These are phyloP conservation scores for Carex arenaria DNA, from an alignment of 202 grass and related monocot genomes.

Conservation along the genomic window DNA sequence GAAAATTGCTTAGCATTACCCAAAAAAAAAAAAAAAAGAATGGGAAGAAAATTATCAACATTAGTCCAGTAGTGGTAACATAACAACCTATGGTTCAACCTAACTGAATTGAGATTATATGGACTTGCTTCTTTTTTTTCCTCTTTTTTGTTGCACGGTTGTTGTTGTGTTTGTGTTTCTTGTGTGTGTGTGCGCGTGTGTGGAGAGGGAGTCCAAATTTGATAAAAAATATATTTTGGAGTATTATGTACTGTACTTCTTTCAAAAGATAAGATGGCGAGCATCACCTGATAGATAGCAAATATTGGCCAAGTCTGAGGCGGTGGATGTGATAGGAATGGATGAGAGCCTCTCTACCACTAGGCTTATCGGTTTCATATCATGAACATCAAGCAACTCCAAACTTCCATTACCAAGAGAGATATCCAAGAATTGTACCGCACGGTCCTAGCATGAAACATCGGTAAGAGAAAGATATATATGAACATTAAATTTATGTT, in stretches of 20 bases:
- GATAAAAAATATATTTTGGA: not conserved
- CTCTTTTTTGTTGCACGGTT: not conserved
- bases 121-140: not conserved
- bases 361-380: constrained; percentile 37
- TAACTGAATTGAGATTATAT: not conserved
- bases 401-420: constrained; percentile 44
- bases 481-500: not conserved
- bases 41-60: not conserved
- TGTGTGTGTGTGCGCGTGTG: not conserved
- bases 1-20: not conserved
- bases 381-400: constrained; percentile 34
- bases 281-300: constrained; percentile 74
- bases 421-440: constrained; percentile 52
- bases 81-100: not conserved
- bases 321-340: constrained; percentile 37
- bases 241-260: constrained; percentile 9
- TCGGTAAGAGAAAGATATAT: not conserved
- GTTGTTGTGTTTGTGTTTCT: not conserved
- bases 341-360: constrained; percentile 55
- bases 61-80: not conserved
- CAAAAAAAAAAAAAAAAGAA: not conserved
- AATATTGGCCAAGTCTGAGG: constrained; percentile 36
- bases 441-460: constrained; percentile 37
- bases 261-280: constrained; percentile 1
- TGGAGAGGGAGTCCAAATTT: not conserved